Evolutionary conservation across 2,329 filamentous ascomycete species (phyloP), one percentile per base, ranked within the genome.

Genomic region (Chaetomiaceae sp.): DNA sequence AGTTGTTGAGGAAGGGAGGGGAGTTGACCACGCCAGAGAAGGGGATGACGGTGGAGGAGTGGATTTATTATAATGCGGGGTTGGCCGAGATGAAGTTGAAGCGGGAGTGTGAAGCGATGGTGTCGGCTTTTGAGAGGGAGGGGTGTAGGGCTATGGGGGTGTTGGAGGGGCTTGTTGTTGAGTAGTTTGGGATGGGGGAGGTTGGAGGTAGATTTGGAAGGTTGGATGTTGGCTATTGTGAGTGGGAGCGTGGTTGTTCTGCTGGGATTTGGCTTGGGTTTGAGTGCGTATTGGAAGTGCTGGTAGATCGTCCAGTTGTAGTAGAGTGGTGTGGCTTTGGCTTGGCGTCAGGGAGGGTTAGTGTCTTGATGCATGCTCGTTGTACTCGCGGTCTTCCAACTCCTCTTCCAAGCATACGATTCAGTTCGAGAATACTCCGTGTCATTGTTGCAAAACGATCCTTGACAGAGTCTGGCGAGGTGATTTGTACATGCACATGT

Each of bases 21-120:
- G 77, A 77, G 12, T 67, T 98, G 43, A 84, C 78, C 2, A 85
- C 76, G 43, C 78, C 82, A 0, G 93, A 97, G 69, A 89, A 85
- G 70, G 73, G 76, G 30, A 95, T 98, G 90, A 91, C 83, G 5
- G 88, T 97, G 0, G 88, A 95, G 64, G 83, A 96, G 65, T 98
- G 91, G 88, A 85, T 98, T 32, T 73, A 82, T 48, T 78, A 83
- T 66, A 90, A 93, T 56, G 93, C 93, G 0, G 76, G 77, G 50
- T 74, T 83, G 61, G 88, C 87, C 0, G 90, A 97, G 69, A 79
- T 83, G 65, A 83, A 81, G 63, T 70, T 98, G 45, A 84, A 83
- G 60, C 69, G 75, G 29, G 86, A 94, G 62, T 95, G 89, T 60
- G 91, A 97, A 69, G 71, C 79, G 20, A 78, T 95, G 65, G 88